phyloP scores from a whole-genome alignment of 176 grass and related monocot genomes.

The Musa itinerans region DNA sequence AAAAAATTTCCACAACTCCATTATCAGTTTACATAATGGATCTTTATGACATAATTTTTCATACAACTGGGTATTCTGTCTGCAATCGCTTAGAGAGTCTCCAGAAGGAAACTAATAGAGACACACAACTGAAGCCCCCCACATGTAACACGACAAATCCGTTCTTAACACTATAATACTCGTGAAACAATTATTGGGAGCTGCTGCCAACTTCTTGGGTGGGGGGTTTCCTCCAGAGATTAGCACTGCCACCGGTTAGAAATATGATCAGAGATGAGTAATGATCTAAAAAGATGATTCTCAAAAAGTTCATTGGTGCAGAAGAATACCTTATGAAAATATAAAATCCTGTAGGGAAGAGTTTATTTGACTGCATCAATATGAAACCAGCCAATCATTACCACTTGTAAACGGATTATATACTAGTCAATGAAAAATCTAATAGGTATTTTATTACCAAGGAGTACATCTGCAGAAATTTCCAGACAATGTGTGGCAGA shows the following conservation, averaged over 20 bases:
- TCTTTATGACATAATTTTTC: no score
- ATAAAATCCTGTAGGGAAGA: constrained; percentile 63
- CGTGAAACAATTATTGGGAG: not conserved
- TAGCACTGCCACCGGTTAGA: constrained; percentile 31
- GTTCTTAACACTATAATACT: no score
- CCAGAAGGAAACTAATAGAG: no score
- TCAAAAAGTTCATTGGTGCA: not conserved
- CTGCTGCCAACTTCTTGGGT: constrained; percentile 48
- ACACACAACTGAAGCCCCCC: no score
- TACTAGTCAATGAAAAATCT: no score
- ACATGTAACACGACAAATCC: no score
- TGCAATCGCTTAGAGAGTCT: no score
- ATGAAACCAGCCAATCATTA: not conserved
- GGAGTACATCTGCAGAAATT: constrained; percentile 41
- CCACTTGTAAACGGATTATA: not conserved
- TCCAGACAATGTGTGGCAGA: constrained; percentile 56
- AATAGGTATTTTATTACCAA: constrained; percentile 25
- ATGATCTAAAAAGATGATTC: constrained; percentile 1
- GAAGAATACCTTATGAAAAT: constrained; percentile 45
- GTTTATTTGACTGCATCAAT: constrained; percentile 51
- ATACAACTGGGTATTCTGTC: no score
- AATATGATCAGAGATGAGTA: not conserved
- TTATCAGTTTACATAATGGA: no score
- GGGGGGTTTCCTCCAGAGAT: constrained; percentile 67
- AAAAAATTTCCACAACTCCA: no score